Conservation (phyloP, 2,329 filamentous ascomycete genomes). For the Coniochaeta sp. region DNA sequence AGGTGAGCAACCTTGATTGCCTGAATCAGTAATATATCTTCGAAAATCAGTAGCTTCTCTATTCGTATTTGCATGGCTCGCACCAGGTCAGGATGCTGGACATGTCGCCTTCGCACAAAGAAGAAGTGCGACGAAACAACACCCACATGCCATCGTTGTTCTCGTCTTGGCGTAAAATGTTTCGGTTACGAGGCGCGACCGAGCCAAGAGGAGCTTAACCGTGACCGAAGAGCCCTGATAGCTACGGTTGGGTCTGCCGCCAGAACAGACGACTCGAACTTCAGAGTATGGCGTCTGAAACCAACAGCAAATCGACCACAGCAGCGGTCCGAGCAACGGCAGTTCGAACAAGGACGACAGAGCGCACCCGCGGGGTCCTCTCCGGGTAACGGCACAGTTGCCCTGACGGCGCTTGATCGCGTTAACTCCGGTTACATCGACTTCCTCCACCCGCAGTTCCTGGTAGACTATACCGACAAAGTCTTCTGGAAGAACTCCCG, state of each 20-base stretch:
- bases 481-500: conserved; percentile 1
- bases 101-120: conserved; percentile 1
- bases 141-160: background rate
- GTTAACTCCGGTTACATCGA: background rate
- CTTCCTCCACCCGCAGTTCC: conserved; percentile 1
- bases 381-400: background rate
- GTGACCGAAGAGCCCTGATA: background rate
- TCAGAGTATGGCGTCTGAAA: background rate
- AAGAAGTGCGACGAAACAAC: conserved; percentile 1
- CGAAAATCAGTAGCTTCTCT: too few species aligned
- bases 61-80: too few species aligned
- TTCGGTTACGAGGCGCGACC: background rate
- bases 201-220: background rate
- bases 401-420: background rate
- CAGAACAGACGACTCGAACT: background rate
- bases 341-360: background rate
- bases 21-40: too few species aligned
- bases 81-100: conserved; percentile 3
- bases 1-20: too few species aligned
- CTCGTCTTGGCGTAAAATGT: background rate
- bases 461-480: background rate
- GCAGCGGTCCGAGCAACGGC: background rate
- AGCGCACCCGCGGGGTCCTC: too few species aligned
- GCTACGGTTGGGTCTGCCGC: background rate
- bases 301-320: too few species aligned